Evolutionary conservation across 2,329 filamentous ascomycete genomes (phyloP).

Genomic region (Epichloe sp.): DNA sequence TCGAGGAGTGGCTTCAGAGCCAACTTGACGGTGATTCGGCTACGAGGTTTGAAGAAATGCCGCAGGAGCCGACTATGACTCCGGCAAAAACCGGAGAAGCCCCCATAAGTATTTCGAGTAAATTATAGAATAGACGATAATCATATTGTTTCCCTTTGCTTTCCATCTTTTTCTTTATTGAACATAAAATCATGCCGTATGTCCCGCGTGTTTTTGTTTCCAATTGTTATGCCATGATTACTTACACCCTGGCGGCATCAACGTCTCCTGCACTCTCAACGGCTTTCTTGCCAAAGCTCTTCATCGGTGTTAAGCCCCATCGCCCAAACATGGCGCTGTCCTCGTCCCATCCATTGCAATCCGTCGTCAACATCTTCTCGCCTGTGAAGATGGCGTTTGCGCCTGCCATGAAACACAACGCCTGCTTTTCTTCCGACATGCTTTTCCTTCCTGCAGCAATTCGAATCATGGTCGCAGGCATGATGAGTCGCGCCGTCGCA

Average conservation of each 20-base stretch:
- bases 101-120: neutral
- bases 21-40: neutral
- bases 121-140: conserved; percentile 1
- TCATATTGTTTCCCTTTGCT: no score
- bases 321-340: conserved; percentile 71
- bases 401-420: conserved; percentile 78
- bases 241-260: neutral
- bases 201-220: no score
- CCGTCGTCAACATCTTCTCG: conserved; percentile 90
- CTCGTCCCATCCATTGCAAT: conserved; percentile 84
- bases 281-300: conserved; percentile 29
- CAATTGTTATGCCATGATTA: neutral
- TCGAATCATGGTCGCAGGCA: conserved; percentile 76
- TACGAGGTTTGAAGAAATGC: neutral
- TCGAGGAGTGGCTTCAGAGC: conserved; percentile 32
- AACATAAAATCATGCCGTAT: neutral
- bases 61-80: neutral
- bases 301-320: conserved; percentile 75
- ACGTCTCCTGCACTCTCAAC: conserved; percentile 8
- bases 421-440: conserved; percentile 79
- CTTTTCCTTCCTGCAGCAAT: conserved; percentile 75
- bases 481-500: conserved; percentile 68
- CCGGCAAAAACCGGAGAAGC: neutral
- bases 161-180: neutral
- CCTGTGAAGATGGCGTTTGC: conserved; percentile 93